phyloP scores from a whole-genome alignment of 2,329 filamentous ascomycete genomes.

The Fusarium verrucosum region DNA sequence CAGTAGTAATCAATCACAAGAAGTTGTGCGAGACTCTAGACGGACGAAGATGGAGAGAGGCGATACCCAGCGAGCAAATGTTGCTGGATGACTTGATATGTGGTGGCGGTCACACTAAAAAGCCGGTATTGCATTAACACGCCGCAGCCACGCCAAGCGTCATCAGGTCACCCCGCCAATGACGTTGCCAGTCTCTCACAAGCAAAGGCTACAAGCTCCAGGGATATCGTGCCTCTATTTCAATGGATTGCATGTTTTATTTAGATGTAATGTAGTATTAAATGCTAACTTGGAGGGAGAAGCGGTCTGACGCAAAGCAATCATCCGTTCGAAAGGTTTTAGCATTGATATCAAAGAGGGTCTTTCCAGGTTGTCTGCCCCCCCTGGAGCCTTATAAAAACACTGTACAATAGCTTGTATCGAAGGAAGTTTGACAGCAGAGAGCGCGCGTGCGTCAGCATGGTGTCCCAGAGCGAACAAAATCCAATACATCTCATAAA shows the following conservation, averaged over 20 bases:
- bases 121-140: constrained; percentile 17
- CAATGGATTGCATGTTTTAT: constrained; percentile 3
- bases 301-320: constrained; percentile 8
- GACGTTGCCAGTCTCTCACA: constrained; percentile 40
- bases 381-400: background rate
- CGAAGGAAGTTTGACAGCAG: background rate
- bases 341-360: background rate
- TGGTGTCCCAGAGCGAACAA: background rate
- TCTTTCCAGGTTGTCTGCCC: background rate
- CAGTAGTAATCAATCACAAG: constrained; percentile 35
- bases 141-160: constrained; percentile 19
- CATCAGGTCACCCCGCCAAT: constrained; percentile 46
- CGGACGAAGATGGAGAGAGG: constrained; percentile 23
- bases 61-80: constrained; percentile 5
- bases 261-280: background rate
- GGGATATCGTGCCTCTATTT: constrained; percentile 12
- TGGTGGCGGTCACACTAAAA: rapidly evolving
- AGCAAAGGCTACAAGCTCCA: constrained; percentile 5
- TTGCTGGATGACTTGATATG: background rate
- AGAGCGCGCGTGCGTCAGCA: background rate
- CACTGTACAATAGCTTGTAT: background rate
- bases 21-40: constrained; percentile 29
- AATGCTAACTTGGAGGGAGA: background rate
- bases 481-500: background rate
- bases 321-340: background rate